phyloP scores from a whole-genome alignment of 2,329 filamentous ascomycete genomes.

The Aspergillus cejpii region DNA sequence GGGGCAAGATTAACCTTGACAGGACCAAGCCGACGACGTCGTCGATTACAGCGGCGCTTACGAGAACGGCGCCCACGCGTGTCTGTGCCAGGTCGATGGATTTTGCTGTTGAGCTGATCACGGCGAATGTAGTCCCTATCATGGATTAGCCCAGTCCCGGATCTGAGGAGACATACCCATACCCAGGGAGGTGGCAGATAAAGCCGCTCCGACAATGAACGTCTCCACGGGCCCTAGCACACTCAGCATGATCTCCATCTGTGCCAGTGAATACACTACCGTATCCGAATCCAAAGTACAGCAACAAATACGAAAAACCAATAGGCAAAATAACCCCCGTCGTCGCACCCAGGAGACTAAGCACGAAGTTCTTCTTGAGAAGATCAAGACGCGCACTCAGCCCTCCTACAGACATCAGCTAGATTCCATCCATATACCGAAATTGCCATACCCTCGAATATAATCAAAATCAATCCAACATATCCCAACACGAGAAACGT shows the following conservation, averaged over 20 bases:
- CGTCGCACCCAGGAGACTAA: constrained; percentile 40
- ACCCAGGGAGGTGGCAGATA: constrained; percentile 29
- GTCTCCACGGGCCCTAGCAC: constrained; percentile 26
- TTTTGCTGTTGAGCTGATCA: constrained; percentile 26
- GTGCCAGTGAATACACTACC: constrained; percentile 12
- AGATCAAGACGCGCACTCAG: constrained; percentile 44
- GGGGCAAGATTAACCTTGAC: constrained; percentile 22
- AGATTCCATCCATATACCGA: constrained; percentile 5
- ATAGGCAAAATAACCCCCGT: constrained; percentile 46
- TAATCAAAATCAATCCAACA: constrained; percentile 46
- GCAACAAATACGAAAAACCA: constrained; percentile 40
- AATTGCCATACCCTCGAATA: constrained; percentile 38
- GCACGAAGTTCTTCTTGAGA: constrained; percentile 41
- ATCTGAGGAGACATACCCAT: background rate
- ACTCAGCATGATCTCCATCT: background rate
- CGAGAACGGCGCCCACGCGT: constrained; percentile 40
- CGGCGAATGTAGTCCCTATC: constrained; percentile 27
- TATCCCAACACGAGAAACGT: constrained; percentile 46
- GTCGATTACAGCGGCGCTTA: constrained; percentile 45
- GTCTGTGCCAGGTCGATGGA: constrained; percentile 40
- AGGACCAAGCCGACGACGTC: constrained; percentile 43
- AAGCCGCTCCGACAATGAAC: constrained; percentile 27
- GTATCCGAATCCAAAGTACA: constrained; percentile 43
- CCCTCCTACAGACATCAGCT: constrained; percentile 33
- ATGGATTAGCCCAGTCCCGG: background rate